Evolutionary conservation across 2,329 filamentous ascomycete species (phyloP), one percentile per base, ranked within the genome.

Genomic region (Colletotrichum echinochloae): DNA sequence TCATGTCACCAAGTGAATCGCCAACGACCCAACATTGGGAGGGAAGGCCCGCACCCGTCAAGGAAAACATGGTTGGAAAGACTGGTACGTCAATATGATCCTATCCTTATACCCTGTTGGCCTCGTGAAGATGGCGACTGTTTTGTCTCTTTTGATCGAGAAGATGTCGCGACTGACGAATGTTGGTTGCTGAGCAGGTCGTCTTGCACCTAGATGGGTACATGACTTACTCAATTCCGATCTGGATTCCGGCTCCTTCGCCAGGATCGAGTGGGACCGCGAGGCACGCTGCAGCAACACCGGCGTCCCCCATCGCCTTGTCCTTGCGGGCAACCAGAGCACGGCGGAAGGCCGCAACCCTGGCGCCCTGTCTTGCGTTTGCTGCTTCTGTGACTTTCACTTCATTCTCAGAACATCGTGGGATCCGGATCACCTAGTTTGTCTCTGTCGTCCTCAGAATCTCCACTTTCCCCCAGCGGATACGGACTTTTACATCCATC

Each of bases 311-410:
- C 78, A 28, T 79, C 76, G 59, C 65, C 76, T 30, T 80, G 80
- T 67, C 7, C 51, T 62, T 16, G 67, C 67, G 23, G 81, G 81
- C 37, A 83, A 83, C 59, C 82, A 83, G 66, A 81, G 77, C 71
- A 79, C 75, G 39, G 74, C 70, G 1, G 76, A 77, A 35, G 49
- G 66, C 1, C 76, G 74, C 6, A 75, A 72, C 16, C 61, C 70
- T 8, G 76, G 75, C 2, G 39, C 79, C 2, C 64, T 83, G 1
- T 83, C 82, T 5, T 76, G 81, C 3, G 76, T 83, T 11, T 83
- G 82, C 66, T 74, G 82, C 16, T 78, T 81, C 55, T 83, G 82
- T 60, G 80, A 82, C 60, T 81, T 81, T 41, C 82, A 83, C 72
- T 83, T 83, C 61, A 76, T 83, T 60, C 80, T 83, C 73, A 81